These are phyloP conservation scores for Botrytis cinerea DNA, from an alignment of 2,329 filamentous ascomycete genomes.

Conservation along the genomic window DNA sequence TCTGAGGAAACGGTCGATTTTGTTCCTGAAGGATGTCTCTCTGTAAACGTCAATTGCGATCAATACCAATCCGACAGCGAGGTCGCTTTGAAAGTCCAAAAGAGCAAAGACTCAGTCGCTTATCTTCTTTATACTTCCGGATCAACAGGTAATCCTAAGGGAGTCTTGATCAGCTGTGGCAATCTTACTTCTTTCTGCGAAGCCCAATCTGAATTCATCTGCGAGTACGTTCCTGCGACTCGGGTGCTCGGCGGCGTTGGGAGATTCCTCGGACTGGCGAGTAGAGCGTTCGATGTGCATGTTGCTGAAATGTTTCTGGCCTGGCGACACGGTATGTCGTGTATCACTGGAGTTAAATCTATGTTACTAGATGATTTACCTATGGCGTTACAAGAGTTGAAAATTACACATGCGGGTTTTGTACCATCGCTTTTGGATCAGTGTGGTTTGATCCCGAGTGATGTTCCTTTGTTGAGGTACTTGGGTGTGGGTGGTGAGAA, in stretches of 20 bases:
- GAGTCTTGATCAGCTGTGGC: slow-evolving; percentile 51
- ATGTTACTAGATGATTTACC: slow-evolving; percentile 16
- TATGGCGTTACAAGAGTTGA: slow-evolving; percentile 14
- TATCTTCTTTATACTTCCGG: slow-evolving; percentile 78
- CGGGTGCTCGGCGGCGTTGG: slow-evolving; percentile 28
- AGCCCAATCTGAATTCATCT: slow-evolving; percentile 11
- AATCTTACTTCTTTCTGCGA: slow-evolving; percentile 18
- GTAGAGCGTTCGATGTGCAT: slow-evolving; percentile 42
- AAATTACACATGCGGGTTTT: slow-evolving; percentile 15
- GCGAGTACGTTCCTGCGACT: background rate
- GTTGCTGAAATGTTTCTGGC: slow-evolving; percentile 40
- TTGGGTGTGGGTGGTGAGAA: slow-evolving; percentile 16
- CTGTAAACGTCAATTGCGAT: background rate
- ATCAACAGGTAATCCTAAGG: slow-evolving; percentile 81
- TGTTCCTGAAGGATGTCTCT: slow-evolving; percentile 1
- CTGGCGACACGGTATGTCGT: slow-evolving; percentile 40
- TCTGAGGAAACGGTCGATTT: slow-evolving; percentile 4
- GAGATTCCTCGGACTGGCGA: slow-evolving; percentile 42
- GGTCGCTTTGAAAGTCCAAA: background rate
- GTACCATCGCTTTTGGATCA: slow-evolving; percentile 16
- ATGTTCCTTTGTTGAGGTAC: slow-evolving; percentile 14
- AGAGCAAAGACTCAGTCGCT: slow-evolving; percentile 39
- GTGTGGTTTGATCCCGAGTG: slow-evolving; percentile 4
- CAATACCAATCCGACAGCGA: background rate
- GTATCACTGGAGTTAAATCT: slow-evolving; percentile 32